Evolutionary conservation across 345 rosid genomes (phyloP).

Genomic region (Lepidium aucheri): DNA sequence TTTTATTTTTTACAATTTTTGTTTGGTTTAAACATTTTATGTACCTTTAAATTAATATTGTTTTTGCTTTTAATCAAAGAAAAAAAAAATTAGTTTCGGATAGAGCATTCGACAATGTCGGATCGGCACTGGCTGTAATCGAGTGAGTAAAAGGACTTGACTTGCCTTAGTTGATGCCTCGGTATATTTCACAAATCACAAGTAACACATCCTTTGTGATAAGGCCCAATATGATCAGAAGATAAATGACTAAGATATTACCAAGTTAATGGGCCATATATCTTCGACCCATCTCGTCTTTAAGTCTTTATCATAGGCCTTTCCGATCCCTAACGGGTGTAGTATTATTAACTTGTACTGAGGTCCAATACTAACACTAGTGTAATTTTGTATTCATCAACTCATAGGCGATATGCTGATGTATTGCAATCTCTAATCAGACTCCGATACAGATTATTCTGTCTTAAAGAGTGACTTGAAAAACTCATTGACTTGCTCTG

Average conservation of each 20-base stretch:
- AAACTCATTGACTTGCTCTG: constrained; percentile 8
- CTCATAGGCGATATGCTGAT: not conserved
- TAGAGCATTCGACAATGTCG: no score
- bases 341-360: no score
- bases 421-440: not conserved
- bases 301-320: no score
- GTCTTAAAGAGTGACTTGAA: not conserved
- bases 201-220: not conserved
- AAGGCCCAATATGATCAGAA: not conserved
- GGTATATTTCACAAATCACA: constrained; percentile 1
- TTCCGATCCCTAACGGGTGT: no score
- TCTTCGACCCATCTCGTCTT: no score
- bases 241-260: not conserved
- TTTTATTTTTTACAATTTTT: no score
- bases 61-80: no score
- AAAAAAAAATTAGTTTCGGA: no score
- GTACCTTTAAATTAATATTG: no score
- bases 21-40: no score
- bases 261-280: not conserved
- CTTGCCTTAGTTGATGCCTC: not conserved
- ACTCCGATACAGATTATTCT: constrained; percentile 14
- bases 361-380: not conserved
- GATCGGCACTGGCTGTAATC: not conserved
- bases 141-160: not conserved
- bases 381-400: not conserved